Evolutionary conservation across 164 flowering plant genomes (phyloP).

Genomic region (Berberis thunbergii): DNA sequence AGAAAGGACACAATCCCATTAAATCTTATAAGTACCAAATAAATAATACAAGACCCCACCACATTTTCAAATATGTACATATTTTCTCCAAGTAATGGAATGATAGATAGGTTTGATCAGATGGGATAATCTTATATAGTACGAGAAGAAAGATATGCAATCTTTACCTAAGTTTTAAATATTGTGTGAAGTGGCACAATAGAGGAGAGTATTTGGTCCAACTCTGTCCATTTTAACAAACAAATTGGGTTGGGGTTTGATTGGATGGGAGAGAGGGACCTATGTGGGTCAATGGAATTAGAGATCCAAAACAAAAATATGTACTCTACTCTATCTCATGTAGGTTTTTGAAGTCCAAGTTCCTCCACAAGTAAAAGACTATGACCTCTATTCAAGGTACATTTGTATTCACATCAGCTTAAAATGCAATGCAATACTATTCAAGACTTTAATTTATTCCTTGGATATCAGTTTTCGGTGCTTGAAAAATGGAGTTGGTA

Average conservation of each 20-base stretch:
- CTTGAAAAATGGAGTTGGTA: too few relatives aligned
- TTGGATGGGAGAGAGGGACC: not conserved
- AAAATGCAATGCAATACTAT: too few relatives aligned
- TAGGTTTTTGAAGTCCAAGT: too few relatives aligned
- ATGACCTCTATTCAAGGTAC: too few relatives aligned
- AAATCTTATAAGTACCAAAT: too few relatives aligned
- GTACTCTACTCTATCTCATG: not conserved
- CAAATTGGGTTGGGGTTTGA: not conserved
- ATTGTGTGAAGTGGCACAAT: not conserved
- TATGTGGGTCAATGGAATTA: not conserved
- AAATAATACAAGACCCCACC: too few relatives aligned
- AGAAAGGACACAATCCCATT: too few relatives aligned
- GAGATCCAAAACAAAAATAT: not conserved
- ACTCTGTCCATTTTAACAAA: not conserved
- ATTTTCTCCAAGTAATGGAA: not conserved
- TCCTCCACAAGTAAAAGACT: too few relatives aligned
- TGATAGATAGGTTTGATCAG: not conserved
- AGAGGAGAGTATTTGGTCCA: not conserved
- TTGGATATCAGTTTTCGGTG: too few relatives aligned
- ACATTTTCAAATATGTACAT: too few relatives aligned
- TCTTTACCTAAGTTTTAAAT: not conserved
- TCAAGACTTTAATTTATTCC: too few relatives aligned
- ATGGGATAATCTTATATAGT: not conserved
- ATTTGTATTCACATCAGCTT: too few relatives aligned
- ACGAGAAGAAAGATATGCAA: not conserved